phyloP scores from a whole-genome alignment of 2,329 filamentous ascomycete species.

The Pestalotiopsis sp. region DNA sequence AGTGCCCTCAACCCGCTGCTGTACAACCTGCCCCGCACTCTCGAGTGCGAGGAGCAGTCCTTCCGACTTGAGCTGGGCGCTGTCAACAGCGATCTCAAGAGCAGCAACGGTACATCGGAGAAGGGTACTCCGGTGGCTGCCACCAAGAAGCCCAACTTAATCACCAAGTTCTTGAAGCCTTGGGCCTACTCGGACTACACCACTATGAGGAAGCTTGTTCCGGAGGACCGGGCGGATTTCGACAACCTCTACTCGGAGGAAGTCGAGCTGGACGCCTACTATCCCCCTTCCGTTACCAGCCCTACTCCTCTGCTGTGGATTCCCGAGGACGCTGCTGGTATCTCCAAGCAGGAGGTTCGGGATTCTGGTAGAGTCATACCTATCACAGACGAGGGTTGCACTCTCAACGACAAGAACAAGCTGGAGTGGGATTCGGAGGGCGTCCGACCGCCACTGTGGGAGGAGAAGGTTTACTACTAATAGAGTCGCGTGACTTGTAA shows the following conservation, averaged over 20 bases:
- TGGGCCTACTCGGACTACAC: conserved; percentile 76
- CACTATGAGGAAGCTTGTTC: conserved; percentile 70
- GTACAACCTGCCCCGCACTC: conserved; percentile 77
- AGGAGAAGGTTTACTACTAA: conserved; percentile 38
- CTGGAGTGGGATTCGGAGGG: conserved; percentile 35
- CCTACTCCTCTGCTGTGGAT: conserved; percentile 79
- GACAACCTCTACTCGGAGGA: conserved; percentile 63
- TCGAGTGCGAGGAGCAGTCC: conserved; percentile 50
- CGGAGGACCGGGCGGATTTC: conserved; percentile 49
- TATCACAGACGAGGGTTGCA: conserved; percentile 79
- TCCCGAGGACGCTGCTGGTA: conserved; percentile 72
- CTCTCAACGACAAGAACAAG: conserved; percentile 68
- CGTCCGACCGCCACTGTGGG: conserved; percentile 35
- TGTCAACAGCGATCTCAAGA: conserved; percentile 28
- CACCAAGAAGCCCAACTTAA: conserved; percentile 56
- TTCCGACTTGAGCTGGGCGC: conserved; percentile 25
- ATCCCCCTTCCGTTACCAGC: conserved; percentile 69
- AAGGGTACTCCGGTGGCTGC: conserved; percentile 24
- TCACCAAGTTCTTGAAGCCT: conserved; percentile 75
- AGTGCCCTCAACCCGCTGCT: conserved; percentile 76
- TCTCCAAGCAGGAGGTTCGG: conserved; percentile 76
- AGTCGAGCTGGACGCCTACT: conserved; percentile 70
- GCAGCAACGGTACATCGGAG: conserved; percentile 32
- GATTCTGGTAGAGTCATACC: conserved; percentile 73
- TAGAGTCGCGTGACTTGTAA: neutral